Evolutionary conservation across 306 rosid genomes (phyloP).

Genomic region (Cucumis cinereus): DNA sequence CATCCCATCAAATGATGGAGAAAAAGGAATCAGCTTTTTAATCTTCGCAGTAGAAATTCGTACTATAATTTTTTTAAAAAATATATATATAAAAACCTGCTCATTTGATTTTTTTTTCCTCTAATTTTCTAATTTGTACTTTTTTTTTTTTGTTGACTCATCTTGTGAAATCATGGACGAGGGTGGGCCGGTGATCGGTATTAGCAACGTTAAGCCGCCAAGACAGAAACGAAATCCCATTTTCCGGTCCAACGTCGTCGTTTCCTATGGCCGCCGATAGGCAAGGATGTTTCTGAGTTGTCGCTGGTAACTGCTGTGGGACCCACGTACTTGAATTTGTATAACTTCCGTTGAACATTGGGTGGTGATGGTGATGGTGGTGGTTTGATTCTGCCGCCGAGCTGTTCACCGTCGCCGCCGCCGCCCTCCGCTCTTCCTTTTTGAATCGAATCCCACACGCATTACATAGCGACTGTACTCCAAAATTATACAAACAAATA

Average conservation of each 20-base stretch:
- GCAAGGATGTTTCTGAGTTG: slow-evolving; percentile 47
- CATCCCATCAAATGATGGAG: not conserved
- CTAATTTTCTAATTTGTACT: not conserved
- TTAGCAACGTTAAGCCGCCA: slow-evolving; percentile 70
- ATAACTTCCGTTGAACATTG: not conserved
- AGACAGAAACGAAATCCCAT: slow-evolving; percentile 65
- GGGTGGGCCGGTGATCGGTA: slow-evolving; percentile 58
- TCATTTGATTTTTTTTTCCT: not conserved
- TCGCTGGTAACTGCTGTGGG: slow-evolving; percentile 11
- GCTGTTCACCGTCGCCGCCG: slow-evolving; percentile 6
- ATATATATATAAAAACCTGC: not conserved
- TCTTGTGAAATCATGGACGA: slow-evolving; percentile 88
- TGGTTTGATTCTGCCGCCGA: not conserved
- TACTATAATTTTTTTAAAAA: not conserved
- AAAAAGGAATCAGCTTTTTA: not conserved
- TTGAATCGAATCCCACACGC: slow-evolving; percentile 98
- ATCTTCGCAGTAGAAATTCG: not conserved
- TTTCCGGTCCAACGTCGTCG: slow-evolving; percentile 1
- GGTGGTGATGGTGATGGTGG: not conserved
- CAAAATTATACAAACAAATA: not conserved
- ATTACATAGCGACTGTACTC: slow-evolving; percentile 79
- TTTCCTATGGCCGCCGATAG: slow-evolving; percentile 21
- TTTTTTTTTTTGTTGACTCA: slow-evolving; percentile 10
- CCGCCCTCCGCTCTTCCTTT: slow-evolving; percentile 61
- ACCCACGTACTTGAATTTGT: not conserved